Percentiles rank a stretch among this genome's conserved stretches.
phyloP scores from a whole-genome alignment of 1,284 basidiomycete species.

The Tausonia pullulans region DNA sequence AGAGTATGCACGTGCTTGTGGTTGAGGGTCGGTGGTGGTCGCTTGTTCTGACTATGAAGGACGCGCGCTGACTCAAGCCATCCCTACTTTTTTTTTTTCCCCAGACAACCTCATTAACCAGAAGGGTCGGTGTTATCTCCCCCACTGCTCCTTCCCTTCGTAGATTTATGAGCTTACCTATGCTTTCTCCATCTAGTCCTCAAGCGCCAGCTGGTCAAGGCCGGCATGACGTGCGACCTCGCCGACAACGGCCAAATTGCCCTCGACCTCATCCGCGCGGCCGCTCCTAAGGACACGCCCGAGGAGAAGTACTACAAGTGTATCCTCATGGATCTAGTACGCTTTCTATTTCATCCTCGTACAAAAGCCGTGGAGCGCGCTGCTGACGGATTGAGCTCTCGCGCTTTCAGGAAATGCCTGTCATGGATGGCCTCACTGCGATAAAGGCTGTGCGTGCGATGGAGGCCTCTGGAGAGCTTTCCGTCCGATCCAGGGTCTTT shows the following conservation, averaged over 20 bases:
- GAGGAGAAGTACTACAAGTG: too few relatives aligned
- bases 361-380: not conserved
- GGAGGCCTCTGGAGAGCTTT: conserved; percentile 25
- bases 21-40: too few relatives aligned
- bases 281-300: not conserved
- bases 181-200: conserved; percentile 26
- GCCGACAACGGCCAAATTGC: conserved; percentile 30
- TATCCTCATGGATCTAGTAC: not conserved
- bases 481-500: not conserved
- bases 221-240: conserved; percentile 29
- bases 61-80: too few relatives aligned
- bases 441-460: conserved; percentile 27
- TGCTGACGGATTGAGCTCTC: not conserved
- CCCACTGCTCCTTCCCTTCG: conserved; percentile 10
- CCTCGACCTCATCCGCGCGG: not conserved
- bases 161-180: conserved; percentile 20
- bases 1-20: too few relatives aligned
- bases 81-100: too few relatives aligned
- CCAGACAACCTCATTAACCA: conserved; percentile 38
- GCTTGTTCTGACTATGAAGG: too few relatives aligned
- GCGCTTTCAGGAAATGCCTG: not conserved
- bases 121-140: conserved; percentile 21
- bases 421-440: conserved; percentile 24
- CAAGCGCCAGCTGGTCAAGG: conserved; percentile 33
- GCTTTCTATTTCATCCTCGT: not conserved